phyloP scores from a whole-genome alignment of 106 monocot species.

The Chionographis japonica region DNA sequence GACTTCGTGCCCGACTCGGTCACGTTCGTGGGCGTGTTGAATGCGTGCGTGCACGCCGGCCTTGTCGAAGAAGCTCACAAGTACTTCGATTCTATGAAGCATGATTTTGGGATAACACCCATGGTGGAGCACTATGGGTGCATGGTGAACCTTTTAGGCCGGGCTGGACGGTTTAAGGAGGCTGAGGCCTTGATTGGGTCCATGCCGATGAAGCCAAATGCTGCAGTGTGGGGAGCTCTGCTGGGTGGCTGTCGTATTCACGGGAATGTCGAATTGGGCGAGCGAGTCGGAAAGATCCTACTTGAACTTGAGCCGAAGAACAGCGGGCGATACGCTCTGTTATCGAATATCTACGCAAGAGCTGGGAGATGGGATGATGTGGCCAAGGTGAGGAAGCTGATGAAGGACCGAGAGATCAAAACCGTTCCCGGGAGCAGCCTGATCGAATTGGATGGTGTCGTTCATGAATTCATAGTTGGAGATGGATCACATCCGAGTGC shows the following conservation, averaged over 20 bases:
- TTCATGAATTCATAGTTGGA: constrained; percentile 17
- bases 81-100: constrained; percentile 12
- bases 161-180: constrained; percentile 11
- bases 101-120: constrained; percentile 2
- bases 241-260: constrained; percentile 18
- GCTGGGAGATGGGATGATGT: constrained; percentile 24
- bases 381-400: constrained; percentile 5
- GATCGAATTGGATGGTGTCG: constrained; percentile 12
- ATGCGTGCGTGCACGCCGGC: constrained; percentile 23
- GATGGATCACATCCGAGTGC: constrained; percentile 7
- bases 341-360: constrained; percentile 23
- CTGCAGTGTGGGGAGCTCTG: constrained; percentile 25
- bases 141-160: constrained; percentile 24
- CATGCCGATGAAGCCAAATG: constrained; percentile 15
- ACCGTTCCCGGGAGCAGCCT: constrained; percentile 16
- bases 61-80: constrained; percentile 18
- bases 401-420: constrained; percentile 16
- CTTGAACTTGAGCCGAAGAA: constrained; percentile 13
- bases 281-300: constrained; percentile 5
- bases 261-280: constrained; percentile 7
- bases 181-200: constrained; percentile 9
- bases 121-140: constrained; percentile 24
- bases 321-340: constrained; percentile 19
- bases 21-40: constrained; percentile 20
- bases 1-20: constrained; percentile 10